Evolutionary conservation across 1,284 basidiomycete genomes (phyloP).

Genomic region (Malassezia psittaci): DNA sequence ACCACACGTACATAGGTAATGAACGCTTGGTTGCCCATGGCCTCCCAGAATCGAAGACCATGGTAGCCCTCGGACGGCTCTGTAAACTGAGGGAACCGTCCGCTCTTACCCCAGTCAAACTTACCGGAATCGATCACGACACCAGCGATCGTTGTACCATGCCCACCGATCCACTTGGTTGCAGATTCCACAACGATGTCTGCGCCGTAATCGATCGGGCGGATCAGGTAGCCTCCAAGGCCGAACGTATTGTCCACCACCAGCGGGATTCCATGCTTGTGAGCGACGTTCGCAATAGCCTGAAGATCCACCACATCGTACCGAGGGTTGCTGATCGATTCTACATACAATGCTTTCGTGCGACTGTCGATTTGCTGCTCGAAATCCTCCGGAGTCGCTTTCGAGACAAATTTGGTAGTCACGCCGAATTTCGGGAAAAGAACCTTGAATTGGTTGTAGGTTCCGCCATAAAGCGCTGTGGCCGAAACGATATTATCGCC

Average conservation of each 20-base stretch:
- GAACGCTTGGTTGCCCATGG: constrained; percentile 64
- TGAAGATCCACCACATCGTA: constrained; percentile 65
- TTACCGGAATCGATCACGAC: constrained; percentile 70
- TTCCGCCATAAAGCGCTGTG: constrained; percentile 50
- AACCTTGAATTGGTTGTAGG: constrained; percentile 74
- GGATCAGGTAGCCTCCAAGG: constrained; percentile 65
- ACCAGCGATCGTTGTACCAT: constrained; percentile 77
- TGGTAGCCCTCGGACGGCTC: constrained; percentile 74
- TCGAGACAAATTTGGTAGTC: constrained; percentile 63
- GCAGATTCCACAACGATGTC: constrained; percentile 79
- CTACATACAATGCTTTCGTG: constrained; percentile 58
- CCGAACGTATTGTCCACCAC: constrained; percentile 87
- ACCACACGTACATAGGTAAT: constrained; percentile 64
- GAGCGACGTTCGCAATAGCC: constrained; percentile 66
- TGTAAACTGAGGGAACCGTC: constrained; percentile 71
- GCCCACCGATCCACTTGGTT: constrained; percentile 84
- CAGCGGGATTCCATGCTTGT: constrained; percentile 64
- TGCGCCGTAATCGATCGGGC: constrained; percentile 68
- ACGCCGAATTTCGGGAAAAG: constrained; percentile 68
- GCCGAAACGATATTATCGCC: constrained; percentile 74
- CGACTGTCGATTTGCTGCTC: constrained; percentile 53
- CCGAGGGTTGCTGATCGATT: constrained; percentile 73
- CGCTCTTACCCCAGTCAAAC: constrained; percentile 70
- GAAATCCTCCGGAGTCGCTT: constrained; percentile 58
- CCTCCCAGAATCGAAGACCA: constrained; percentile 55